Conservation (phyloP, 116 monocot species). For the Phalaenopsis hybrid region DNA sequence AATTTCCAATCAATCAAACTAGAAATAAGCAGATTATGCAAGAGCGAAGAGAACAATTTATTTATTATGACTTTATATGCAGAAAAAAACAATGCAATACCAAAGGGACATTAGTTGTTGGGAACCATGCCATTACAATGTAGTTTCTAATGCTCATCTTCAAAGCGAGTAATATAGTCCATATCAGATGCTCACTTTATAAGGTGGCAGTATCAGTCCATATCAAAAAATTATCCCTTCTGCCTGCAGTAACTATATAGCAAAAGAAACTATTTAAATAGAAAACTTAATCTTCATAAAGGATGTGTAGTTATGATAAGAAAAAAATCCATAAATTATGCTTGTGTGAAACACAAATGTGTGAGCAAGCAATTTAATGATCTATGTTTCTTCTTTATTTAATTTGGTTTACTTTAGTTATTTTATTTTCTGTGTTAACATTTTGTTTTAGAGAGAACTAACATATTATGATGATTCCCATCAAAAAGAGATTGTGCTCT, state of each 20-base stretch:
- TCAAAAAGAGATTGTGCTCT: not conserved
- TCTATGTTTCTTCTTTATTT: not conserved
- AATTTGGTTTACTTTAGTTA: not conserved
- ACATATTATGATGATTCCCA: not conserved
- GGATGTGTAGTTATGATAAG: not conserved
- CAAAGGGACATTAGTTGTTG: not conserved
- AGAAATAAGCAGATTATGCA: not conserved
- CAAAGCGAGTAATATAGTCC: not conserved
- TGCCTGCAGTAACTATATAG: not conserved
- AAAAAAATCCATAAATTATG: not conserved
- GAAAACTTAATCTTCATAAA: not conserved
- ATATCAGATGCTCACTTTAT: not conserved
- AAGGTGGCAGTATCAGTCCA: not conserved
- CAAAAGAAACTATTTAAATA: not conserved
- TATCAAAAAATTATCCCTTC: not conserved
- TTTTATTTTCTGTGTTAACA: not conserved
- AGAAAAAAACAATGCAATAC: not conserved
- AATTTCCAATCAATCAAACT: not conserved
- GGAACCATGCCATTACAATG: not conserved
- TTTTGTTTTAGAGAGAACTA: not conserved
- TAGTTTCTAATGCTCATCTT: not conserved
- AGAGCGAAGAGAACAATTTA: not conserved
- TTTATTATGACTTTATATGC: not conserved
- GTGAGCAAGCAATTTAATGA: not conserved
- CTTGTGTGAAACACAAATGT: not conserved